Base-by-base conservation (phyloP, 768 basidiomycete genomes). In the Naganishia kalamii region DNA sequence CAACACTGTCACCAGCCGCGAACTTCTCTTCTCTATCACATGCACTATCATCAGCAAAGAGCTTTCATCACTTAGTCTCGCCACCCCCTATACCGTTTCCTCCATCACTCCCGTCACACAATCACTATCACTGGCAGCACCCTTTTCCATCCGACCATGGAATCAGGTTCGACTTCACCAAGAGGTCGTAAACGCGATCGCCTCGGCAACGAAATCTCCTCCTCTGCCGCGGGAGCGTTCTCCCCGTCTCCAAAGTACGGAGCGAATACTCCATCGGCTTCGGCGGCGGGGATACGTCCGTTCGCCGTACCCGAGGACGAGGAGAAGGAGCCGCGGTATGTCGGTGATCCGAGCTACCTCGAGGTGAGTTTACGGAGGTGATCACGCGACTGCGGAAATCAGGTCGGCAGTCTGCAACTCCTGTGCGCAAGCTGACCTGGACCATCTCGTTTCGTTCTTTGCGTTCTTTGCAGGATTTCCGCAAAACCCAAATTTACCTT, bases 401-500 rank as follows among this genome's bases (percentile, higher is more conserved):
- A n/a, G n/a, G n/a, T n/a, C n/a, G n/a, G n/a, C n/a, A n/a, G n/a
- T n/a, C n/a, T n/a, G n/a, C n/a, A n/a, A n/a, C n/a, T n/a, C n/a
- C n/a, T n/a, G n/a, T n/a, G n/a, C n/a, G n/a, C n/a, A n/a, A n/a
- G n/a, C n/a, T n/a, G n/a, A n/a, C n/a, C n/a, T n/a, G n/a, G n/a
- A n/a, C 19, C 48, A 49, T 49, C 21, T 21, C 21, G 21, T 27
- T 52, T 27, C 6, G 8, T 29, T 43, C 15, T 41, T n/a, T 6
- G 25, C 59, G 33, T 46, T 13, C n/a, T 4, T 48, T 50, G 3
- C 32, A 52, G 41, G 40, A 54, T 30, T 54, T 33, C 29, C 50
- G 63, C 51, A 64, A 64, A 46, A 64, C 51, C 48, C 59, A 43
- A 66, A 66, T 66, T 60, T 66, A 66, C 48, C 65, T 59, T 15